phyloP scores from a whole-genome alignment of 2,329 filamentous ascomycete species.

The Lachnellula subtilissima region DNA sequence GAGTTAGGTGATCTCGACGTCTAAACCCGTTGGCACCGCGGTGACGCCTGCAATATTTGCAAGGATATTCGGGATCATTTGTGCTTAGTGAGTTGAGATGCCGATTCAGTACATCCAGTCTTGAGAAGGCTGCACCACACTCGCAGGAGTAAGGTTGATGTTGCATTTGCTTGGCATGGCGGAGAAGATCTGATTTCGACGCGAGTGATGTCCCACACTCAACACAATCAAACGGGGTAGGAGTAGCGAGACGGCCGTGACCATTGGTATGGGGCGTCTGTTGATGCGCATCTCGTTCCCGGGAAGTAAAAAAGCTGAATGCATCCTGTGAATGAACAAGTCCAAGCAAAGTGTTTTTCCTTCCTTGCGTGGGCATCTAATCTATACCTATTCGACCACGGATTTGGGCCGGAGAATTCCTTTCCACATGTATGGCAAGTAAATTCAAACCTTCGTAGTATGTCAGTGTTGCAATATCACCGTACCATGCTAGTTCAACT shows the following conservation, averaged over 20 bases:
- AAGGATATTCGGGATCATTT: slow-evolving; percentile 24
- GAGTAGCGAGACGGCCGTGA: slow-evolving; percentile 1
- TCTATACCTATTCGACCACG: fast-evolving
- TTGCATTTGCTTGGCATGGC: slow-evolving; percentile 9
- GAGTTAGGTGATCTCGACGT: slow-evolving; percentile 35
- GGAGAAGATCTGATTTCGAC: slow-evolving; percentile 11
- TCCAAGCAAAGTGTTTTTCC: not conserved
- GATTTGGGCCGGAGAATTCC: not conserved
- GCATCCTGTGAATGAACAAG: slow-evolving; percentile 1
- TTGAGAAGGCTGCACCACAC: slow-evolving; percentile 28
- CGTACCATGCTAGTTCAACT: no score
- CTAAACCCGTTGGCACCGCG: slow-evolving; percentile 33
- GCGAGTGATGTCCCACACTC: slow-evolving; percentile 6
- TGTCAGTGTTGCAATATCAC: no score
- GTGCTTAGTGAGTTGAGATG: slow-evolving; percentile 24
- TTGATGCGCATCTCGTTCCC: slow-evolving; percentile 11
- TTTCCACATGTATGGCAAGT: not conserved
- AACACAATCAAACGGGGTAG: slow-evolving; percentile 7
- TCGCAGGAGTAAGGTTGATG: slow-evolving; percentile 16
- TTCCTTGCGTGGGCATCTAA: not conserved
- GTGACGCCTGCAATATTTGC: slow-evolving; percentile 31
- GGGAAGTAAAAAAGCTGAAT: not conserved
- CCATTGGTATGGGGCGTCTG: slow-evolving; percentile 1
- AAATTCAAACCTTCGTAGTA: not conserved
- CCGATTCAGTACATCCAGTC: slow-evolving; percentile 26